These are phyloP conservation scores for Mrakia blollopis DNA, from an alignment of 768 basidiomycete genomes.

Conservation along the genomic window DNA sequence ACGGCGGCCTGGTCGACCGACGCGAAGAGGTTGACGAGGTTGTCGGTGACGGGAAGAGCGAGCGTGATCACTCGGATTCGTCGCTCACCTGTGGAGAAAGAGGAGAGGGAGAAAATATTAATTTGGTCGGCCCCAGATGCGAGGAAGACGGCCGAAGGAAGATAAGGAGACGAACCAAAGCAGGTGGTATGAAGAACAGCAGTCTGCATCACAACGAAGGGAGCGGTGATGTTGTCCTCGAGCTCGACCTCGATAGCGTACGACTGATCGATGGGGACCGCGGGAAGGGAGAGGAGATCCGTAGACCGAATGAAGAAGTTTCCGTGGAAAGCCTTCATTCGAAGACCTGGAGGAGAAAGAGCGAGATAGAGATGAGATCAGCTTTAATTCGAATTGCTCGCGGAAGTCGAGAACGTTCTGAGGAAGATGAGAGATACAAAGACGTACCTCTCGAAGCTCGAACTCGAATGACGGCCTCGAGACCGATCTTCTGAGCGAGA, in stretches of 20 bases:
- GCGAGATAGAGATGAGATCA: conserved; percentile 1
- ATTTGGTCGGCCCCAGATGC: background rate
- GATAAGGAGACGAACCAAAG: conserved; percentile 54
- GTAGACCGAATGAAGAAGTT: conserved; percentile 98
- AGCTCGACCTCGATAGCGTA: conserved; percentile 94
- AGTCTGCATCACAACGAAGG: conserved; percentile 90
- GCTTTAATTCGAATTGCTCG: background rate
- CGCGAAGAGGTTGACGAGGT: conserved; percentile 80
- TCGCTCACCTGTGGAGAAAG: conserved; percentile 56
- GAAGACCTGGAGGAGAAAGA: conserved; percentile 55
- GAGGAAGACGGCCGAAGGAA: background rate
- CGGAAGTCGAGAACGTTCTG: too few species aligned
- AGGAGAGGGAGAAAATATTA: too few species aligned
- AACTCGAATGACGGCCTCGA: conserved; percentile 96
- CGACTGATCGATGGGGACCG: conserved; percentile 92
- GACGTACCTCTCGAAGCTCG: conserved; percentile 83
- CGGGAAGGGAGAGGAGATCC: conserved; percentile 89
- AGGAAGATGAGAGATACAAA: background rate
- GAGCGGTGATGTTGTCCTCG: conserved; percentile 83
- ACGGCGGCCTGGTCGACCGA: conserved; percentile 86
- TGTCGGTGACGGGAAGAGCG: conserved; percentile 80
- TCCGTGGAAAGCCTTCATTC: conserved; percentile 96
- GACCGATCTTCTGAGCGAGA: conserved; percentile 85
- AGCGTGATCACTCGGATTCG: conserved; percentile 85
- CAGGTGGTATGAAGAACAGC: conserved; percentile 92